Percentiles rank a stretch among this genome's conserved stretches.
Evolutionary conservation across 1,139 yeast species (phyloP).

Genomic region (Taiozyma onychis): DNA sequence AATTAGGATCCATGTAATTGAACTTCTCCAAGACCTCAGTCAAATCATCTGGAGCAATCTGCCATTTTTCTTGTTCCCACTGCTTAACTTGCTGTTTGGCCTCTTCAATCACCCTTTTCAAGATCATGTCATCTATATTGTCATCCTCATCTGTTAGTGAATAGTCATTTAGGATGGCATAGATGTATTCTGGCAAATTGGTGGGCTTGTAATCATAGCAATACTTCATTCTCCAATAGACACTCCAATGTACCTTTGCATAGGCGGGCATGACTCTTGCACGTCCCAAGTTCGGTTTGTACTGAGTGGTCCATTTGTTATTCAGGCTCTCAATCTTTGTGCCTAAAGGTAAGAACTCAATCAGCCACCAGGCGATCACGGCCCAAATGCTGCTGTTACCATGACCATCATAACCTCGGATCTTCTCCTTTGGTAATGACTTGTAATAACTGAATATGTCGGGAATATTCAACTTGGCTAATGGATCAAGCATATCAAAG

Average conservation of each 20-base stretch:
- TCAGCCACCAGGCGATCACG: constrained; percentile 47
- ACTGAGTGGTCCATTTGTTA: constrained; percentile 44
- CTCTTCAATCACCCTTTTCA: constrained; percentile 16
- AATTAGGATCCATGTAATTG: not conserved
- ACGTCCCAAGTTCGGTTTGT: constrained; percentile 50
- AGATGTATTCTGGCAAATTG: constrained; percentile 36
- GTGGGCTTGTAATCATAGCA: constrained; percentile 39
- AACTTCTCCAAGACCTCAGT: constrained; percentile 9
- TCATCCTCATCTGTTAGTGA: constrained; percentile 8
- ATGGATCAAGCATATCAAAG: constrained; percentile 5
- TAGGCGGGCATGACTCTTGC: constrained; percentile 41
- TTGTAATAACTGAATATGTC: constrained; percentile 10
- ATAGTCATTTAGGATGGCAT: constrained; percentile 18
- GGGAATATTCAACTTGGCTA: not conserved
- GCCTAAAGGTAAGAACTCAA: constrained; percentile 55
- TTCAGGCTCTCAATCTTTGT: constrained; percentile 38
- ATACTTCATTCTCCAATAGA: constrained; percentile 46
- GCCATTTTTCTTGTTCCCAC: constrained; percentile 32
- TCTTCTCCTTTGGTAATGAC: constrained; percentile 14
- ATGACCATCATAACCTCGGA: constrained; percentile 31
- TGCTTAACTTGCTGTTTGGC: constrained; percentile 24
- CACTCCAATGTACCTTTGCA: constrained; percentile 56
- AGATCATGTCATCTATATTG: constrained; percentile 8
- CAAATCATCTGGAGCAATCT: constrained; percentile 39
- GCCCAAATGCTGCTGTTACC: constrained; percentile 25